A percentile compares a stretch with the other conserved stretches of the same genome.
Conservation (phyloP, 345 rosid genomes). For the Pistacia vera region DNA sequence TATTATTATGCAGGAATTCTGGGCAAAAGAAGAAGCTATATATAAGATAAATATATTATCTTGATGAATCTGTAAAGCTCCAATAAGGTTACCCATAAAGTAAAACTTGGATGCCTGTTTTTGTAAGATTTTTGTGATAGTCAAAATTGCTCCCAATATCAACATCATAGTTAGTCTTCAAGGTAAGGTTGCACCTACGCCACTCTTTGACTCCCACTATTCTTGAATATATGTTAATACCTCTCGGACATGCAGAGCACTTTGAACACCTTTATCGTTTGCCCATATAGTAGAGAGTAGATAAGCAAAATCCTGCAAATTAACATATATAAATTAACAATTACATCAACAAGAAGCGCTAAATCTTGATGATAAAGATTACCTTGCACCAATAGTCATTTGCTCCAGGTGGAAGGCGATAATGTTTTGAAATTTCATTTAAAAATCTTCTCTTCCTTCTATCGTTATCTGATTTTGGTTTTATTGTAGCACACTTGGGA, state of each 20-base stretch:
- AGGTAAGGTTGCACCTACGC: neutral
- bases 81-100: neutral
- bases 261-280: neutral
- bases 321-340: neutral
- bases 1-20: no score
- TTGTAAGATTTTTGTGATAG: conserved; percentile 6
- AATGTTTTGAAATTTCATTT: neutral
- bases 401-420: neutral
- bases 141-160: neutral
- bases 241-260: neutral
- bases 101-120: neutral
- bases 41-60: no score
- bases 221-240: neutral
- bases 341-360: neutral
- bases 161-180: neutral
- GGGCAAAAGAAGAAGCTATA: no score
- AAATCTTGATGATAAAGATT: neutral
- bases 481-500: neutral
- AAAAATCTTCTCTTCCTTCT: neutral
- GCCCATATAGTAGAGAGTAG: neutral
- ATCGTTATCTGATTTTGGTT: neutral
- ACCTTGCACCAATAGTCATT: neutral
- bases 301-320: neutral
- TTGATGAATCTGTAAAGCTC: no score
- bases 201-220: neutral